Evolutionary conservation across 139 green algal genomes (phyloP), one percentile per base, ranked within the genome.

Genomic region (Raphidocelis subcapitata): DNA sequence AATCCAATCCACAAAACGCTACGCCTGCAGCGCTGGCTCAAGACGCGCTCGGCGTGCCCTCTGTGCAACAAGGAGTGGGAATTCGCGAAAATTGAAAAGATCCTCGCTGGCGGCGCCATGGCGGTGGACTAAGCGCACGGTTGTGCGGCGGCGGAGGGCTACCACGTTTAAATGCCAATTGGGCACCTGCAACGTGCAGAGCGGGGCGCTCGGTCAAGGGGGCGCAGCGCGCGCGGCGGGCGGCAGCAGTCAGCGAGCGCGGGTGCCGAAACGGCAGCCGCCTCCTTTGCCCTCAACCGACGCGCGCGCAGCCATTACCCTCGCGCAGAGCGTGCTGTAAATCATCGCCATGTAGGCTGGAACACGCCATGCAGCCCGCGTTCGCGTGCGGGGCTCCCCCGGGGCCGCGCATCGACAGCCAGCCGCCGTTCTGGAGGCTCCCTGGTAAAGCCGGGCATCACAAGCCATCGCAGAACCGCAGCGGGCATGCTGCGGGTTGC

Each of bases 41-140:
- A 98, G 84, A 98, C 94, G 5, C 84, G 94, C 57, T 85, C 70
- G 32, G 94, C 95, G 12, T 98, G 94, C 87, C 94, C 94, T 12
- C 83, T 98, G 32, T 97, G 93, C 91, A 97, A 97, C 88, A 96
- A 97, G 76, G 85, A 94, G 78, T 97, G 93, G 93, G 93, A 97
- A 79, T 97, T 95, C 82, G 80, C 90, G 2, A 97, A 97, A 81
- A 95, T 97, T 52, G 92, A 97, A 72, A 92, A 72, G 33, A 84
- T 84, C 55, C 68, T 84, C 26, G 63, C 78, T 55, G 72, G 77
- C 41, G 55, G 55, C 26, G 55, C 55, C 55, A 62, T 62, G 55
- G 55, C 55, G 16, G 55, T 62, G 10, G 55, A 62, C 55, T 62
- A 16, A 62, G 10, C 16, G 55, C 41, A n/a, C n/a, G n/a, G n/a